Conservation (phyloP, 495 filamentous ascomycete species). For the Penicillium coffeae region DNA sequence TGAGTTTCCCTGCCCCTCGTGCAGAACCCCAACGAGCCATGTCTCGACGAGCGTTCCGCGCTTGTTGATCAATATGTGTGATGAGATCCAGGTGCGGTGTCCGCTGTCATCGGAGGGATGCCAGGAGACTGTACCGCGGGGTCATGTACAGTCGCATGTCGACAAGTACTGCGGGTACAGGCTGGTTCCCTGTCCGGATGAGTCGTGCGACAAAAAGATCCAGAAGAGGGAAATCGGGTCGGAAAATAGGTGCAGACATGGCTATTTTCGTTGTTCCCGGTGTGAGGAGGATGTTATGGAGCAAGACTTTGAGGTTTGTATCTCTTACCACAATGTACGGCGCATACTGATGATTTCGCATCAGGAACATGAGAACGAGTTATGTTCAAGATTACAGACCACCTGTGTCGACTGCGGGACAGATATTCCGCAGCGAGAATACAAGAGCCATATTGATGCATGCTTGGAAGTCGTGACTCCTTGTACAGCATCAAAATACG, state of each 20-base stretch:
- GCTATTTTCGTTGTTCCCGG: conserved; percentile 45
- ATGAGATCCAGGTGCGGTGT: conserved; percentile 71
- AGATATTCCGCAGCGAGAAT: conserved; percentile 43
- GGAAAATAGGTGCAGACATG: conserved; percentile 53
- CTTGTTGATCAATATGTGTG: conserved; percentile 63
- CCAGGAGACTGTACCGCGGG: conserved; percentile 55
- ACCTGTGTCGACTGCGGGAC: conserved; percentile 51
- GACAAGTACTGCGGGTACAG: conserved; percentile 70
- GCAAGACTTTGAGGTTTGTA: conserved; percentile 53
- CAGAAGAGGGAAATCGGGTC: conserved; percentile 41
- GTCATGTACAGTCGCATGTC: conserved; percentile 69
- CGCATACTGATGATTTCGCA: background rate
- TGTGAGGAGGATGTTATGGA: conserved; percentile 55
- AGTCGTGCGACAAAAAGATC: conserved; percentile 47
- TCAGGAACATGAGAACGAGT: conserved; percentile 45
- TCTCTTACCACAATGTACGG: background rate
- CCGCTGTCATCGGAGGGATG: conserved; percentile 63
- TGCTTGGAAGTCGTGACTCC: conserved; percentile 52
- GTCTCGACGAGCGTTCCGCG: conserved; percentile 45
- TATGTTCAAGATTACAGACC: conserved; percentile 48
- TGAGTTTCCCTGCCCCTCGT: conserved; percentile 44
- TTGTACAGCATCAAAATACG: conserved; percentile 54
- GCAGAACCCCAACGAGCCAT: conserved; percentile 37
- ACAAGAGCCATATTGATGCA: conserved; percentile 46
- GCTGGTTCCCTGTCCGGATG: conserved; percentile 58